Evolutionary conservation across 257 asterid genomes (phyloP).

Genomic region (Ajuga chamaepitys): DNA sequence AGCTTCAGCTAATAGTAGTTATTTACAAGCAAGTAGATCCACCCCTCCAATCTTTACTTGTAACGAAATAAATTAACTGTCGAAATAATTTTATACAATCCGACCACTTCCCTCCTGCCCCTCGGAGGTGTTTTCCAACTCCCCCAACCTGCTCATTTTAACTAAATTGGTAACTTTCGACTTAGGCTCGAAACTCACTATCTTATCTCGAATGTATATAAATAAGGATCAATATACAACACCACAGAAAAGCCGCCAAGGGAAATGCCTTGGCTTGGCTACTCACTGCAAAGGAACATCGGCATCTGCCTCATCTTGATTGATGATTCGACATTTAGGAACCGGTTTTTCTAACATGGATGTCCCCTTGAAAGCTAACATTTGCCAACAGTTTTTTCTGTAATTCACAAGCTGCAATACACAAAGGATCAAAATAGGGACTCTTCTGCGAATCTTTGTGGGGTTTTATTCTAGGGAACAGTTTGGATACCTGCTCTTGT

Average conservation of each 20-base stretch:
- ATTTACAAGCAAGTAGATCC: conserved; percentile 29
- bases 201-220: not conserved
- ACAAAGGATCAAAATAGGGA: not conserved
- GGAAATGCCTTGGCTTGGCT: conserved; percentile 10
- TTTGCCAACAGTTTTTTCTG: conserved; percentile 82
- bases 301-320: conserved; percentile 34
- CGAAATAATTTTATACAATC: conserved; percentile 20
- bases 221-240: conserved; percentile 18
- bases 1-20: conserved; percentile 5
- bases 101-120: conserved; percentile 16
- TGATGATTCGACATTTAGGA: conserved; percentile 53
- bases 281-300: conserved; percentile 27
- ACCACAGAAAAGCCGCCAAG: conserved; percentile 17
- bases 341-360: conserved; percentile 77
- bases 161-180: conserved; percentile 12
- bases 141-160: conserved; percentile 15
- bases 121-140: conserved; percentile 12
- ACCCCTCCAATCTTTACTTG: not conserved
- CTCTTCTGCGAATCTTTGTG: not conserved
- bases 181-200: conserved; percentile 15
- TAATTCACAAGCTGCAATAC: conserved; percentile 61
- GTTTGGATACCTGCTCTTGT: conserved; percentile 51
- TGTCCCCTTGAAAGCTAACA: conserved; percentile 79
- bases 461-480: not conserved
- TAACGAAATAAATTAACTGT: not conserved